Conservation (phyloP, 2,329 filamentous ascomycete genomes). For the Ophiostoma australiae region DNA sequence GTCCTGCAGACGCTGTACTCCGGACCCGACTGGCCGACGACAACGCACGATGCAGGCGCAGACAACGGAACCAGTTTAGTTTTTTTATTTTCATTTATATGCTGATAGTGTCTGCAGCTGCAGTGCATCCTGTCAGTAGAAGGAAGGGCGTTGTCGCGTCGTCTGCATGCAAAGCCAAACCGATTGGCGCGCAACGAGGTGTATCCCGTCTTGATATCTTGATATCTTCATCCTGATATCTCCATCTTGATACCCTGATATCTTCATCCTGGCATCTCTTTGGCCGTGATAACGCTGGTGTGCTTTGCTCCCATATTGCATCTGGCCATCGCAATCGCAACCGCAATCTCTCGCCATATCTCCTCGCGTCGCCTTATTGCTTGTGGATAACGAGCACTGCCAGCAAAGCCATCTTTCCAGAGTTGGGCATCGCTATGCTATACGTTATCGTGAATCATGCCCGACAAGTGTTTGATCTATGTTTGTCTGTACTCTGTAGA, state of each 20-base stretch:
- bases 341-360: not conserved
- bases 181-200: not conserved
- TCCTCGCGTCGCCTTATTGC: not conserved
- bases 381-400: not conserved
- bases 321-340: not conserved
- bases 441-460: slow-evolving; percentile 9
- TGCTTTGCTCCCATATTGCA: not conserved
- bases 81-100: not conserved
- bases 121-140: not conserved
- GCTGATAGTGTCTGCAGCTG: not conserved
- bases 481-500: too few species aligned
- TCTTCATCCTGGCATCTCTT: too few species aligned
- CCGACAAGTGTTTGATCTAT: not conserved
- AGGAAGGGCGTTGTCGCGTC: too few species aligned
- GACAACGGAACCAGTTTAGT: not conserved
- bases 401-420: not conserved
- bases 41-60: not conserved
- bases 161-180: not conserved
- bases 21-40: slow-evolving; percentile 11
- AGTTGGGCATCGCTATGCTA: slow-evolving; percentile 7
- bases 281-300: not conserved
- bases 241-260: too few species aligned
- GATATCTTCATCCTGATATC: not conserved
- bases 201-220: not conserved
- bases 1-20: not conserved